Evolutionary conservation across 2,329 filamentous ascomycete species (phyloP).

Genomic region (Colletotrichum sp.): DNA sequence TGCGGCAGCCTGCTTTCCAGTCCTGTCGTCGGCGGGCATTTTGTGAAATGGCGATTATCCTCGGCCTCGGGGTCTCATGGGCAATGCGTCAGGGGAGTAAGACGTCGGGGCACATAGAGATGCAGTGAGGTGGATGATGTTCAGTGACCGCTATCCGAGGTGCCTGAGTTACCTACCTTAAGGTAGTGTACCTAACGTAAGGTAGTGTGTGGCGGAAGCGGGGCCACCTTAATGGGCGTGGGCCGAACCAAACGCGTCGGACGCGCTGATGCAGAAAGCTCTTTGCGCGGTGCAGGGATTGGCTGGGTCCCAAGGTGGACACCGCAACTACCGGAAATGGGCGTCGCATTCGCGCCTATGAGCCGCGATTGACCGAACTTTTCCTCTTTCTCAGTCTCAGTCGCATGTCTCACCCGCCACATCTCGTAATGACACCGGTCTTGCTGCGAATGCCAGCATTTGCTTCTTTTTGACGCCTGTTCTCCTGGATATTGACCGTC

Average conservation of each 20-base stretch:
- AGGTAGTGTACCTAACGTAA: not conserved
- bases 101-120: not conserved
- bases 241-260: constrained; percentile 13
- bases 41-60: not conserved
- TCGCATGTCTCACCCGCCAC: constrained; percentile 1
- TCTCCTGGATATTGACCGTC: not conserved
- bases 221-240: not conserved
- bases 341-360: not conserved
- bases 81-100: not conserved
- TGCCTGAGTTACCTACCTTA: not conserved
- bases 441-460: constrained; percentile 4
- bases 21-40: constrained; percentile 45
- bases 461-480: not conserved
- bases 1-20: constrained; percentile 74
- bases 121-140: not conserved
- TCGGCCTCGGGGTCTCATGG: not conserved
- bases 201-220: not conserved
- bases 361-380: constrained; percentile 13
- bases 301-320: not conserved
- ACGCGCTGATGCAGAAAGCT: constrained; percentile 4
- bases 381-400: constrained; percentile 1
- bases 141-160: not conserved
- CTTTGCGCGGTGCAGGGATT: constrained; percentile 9
- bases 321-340: constrained; percentile 9
- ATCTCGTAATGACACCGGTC: constrained; percentile 2